Evolutionary conservation across 306 rosid genomes (phyloP).

Genomic region (Castanea sativa): DNA sequence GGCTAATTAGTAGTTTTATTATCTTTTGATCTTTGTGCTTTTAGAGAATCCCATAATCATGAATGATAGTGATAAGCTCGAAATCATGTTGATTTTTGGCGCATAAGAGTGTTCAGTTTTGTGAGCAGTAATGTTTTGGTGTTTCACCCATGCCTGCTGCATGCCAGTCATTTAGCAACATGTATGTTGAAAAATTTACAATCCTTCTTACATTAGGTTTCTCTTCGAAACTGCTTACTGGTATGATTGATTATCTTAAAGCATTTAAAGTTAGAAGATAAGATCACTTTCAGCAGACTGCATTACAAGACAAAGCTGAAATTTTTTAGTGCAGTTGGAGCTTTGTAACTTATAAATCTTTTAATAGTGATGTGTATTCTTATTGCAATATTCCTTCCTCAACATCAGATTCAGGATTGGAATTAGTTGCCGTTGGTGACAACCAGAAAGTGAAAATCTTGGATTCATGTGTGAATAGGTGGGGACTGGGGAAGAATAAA

Average conservation of each 20-base stretch:
- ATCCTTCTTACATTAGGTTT: not conserved
- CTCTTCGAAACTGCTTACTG: not conserved
- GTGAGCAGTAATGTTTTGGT: not conserved
- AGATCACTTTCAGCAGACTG: not conserved
- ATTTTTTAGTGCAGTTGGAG: not conserved
- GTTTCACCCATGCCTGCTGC: not conserved
- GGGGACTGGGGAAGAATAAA: not conserved
- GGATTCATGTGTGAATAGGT: not conserved
- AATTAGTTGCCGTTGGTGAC: not conserved
- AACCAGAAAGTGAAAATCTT: not conserved
- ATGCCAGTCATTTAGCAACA: not conserved
- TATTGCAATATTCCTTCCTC: not conserved
- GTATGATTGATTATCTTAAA: not conserved
- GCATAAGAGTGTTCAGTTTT: not conserved
- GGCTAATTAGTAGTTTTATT: not conserved
- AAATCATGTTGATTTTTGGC: slow-evolving; percentile 1
- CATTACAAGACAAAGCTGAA: not conserved
- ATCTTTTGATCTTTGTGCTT: not conserved
- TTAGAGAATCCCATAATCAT: not conserved
- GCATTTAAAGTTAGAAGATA: not conserved
- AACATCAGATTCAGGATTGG: not conserved
- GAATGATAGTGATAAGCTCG: not conserved
- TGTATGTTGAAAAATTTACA: not conserved
- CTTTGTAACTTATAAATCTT: not conserved
- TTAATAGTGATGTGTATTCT: not conserved